Evolutionary conservation across 768 basidiomycete species (phyloP).

Genomic region (Cyclocybe cylindracea): DNA sequence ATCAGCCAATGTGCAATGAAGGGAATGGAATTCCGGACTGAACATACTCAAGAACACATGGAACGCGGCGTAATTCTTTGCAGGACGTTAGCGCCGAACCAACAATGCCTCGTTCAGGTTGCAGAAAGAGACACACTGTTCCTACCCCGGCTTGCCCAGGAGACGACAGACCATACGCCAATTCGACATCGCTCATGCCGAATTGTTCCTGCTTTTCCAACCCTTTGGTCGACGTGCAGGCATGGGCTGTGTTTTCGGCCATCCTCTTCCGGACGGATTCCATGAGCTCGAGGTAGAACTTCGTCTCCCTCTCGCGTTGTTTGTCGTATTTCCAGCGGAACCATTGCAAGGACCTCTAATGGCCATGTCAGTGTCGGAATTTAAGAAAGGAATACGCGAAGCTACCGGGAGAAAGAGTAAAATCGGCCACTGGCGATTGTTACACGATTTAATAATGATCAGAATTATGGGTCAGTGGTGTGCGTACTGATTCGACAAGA

Average conservation of each 20-base stretch:
- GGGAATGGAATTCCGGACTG: background rate
- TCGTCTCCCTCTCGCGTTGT: conserved; percentile 22
- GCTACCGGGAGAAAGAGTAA: conserved; percentile 15
- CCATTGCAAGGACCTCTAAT: conserved; percentile 30
- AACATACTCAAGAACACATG: conserved; percentile 16
- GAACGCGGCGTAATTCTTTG: conserved; percentile 14
- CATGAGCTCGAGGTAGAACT: conserved; percentile 24
- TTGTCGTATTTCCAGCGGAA: conserved; percentile 27
- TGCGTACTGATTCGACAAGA: conserved; percentile 19
- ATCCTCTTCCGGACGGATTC: conserved; percentile 24
- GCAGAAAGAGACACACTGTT: conserved; percentile 19
- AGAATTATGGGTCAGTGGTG: background rate
- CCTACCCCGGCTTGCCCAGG: conserved; percentile 30
- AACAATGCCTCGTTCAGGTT: background rate
- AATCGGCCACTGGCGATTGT: conserved; percentile 14
- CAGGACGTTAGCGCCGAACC: background rate
- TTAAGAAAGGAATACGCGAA: background rate
- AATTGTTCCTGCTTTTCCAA: conserved; percentile 41
- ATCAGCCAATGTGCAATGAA: background rate
- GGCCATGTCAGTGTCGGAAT: background rate
- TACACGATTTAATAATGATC: background rate
- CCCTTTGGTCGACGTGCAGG: conserved; percentile 38
- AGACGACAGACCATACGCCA: conserved; percentile 36
- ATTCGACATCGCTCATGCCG: conserved; percentile 41
- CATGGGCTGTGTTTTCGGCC: conserved; percentile 18